A percentile compares a stretch with the other conserved stretches of the same genome.
Conservation (phyloP, 768 basidiomycete genomes). For the Pisolithus microcarpus region DNA sequence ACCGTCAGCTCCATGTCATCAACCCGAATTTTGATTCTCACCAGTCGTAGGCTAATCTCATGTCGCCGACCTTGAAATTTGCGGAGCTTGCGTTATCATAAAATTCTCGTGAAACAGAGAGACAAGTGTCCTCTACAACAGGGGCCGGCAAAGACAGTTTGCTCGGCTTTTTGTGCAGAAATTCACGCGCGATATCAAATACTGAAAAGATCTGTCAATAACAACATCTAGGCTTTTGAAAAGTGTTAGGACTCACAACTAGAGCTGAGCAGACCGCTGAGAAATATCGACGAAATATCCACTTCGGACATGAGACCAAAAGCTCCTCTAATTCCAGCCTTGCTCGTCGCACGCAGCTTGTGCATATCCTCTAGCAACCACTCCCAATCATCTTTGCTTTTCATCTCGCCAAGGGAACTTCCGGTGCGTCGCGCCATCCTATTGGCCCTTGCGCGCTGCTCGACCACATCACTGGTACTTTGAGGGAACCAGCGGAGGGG, state of each 20-base stretch:
- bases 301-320: constrained; percentile 67
- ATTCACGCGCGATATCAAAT: constrained; percentile 57
- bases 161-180: constrained; percentile 44
- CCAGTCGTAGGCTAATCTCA: constrained; percentile 98
- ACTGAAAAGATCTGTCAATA: constrained; percentile 32
- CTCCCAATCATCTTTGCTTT: constrained; percentile 73
- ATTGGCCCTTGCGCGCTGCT: constrained; percentile 82
- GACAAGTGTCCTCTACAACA: constrained; percentile 68
- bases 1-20: constrained; percentile 3
- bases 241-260: constrained; percentile 60
- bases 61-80: constrained; percentile 88
- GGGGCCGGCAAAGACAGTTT: constrained; percentile 43
- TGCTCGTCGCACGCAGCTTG: constrained; percentile 61
- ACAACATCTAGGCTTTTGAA: neutral
- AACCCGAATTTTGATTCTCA: constrained; percentile 26
- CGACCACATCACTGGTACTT: constrained; percentile 52
- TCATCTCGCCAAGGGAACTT: constrained; percentile 43
- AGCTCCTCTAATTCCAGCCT: constrained; percentile 61
- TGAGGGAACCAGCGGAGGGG: constrained; percentile 88
- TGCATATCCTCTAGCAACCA: constrained; percentile 87
- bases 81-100: constrained; percentile 93
- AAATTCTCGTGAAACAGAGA: constrained; percentile 78
- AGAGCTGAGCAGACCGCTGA: constrained; percentile 77
- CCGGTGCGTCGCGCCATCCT: constrained; percentile 73
- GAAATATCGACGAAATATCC: constrained; percentile 77